Evolutionary conservation across 257 asterid genomes (phyloP).

Genomic region (Rauvolfia tetraphylla): DNA sequence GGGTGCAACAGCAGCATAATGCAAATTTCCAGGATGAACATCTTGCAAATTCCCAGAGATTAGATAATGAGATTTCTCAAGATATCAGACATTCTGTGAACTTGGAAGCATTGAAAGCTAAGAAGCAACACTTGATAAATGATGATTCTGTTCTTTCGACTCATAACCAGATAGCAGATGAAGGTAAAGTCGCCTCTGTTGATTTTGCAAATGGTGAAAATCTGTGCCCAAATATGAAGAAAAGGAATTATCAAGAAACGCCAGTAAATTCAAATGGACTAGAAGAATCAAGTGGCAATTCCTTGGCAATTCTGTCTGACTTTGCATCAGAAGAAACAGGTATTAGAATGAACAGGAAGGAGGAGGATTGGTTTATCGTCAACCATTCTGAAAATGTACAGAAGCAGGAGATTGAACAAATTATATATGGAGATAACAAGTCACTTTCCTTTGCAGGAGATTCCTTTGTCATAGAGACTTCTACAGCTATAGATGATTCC

Average conservation of each 20-base stretch:
- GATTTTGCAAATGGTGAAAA: conserved; percentile 53
- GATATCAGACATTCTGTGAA: conserved; percentile 22
- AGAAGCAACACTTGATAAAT: conserved; percentile 25
- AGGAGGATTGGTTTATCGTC: conserved; percentile 60
- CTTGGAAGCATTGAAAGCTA: conserved; percentile 41
- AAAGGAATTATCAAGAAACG: conserved; percentile 39
- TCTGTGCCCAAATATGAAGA: conserved; percentile 34
- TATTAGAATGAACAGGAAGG: conserved; percentile 38
- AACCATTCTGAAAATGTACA: conserved; percentile 37
- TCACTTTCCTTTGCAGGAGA: conserved; percentile 27
- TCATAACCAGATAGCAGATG: conserved; percentile 36
- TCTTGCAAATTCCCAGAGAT: conserved; percentile 27
- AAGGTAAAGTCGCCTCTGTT: conserved; percentile 23
- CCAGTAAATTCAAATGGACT: conserved; percentile 28
- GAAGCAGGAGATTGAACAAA: conserved; percentile 25
- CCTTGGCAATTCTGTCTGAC: conserved; percentile 32
- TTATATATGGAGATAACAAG: conserved; percentile 29
- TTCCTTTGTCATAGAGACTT: conserved; percentile 28
- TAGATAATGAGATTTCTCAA: conserved; percentile 29
- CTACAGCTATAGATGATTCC: conserved; percentile 58
- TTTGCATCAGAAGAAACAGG: conserved; percentile 48
- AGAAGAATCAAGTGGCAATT: conserved; percentile 30
- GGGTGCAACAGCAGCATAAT: conserved; percentile 17
- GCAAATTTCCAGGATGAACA: no score
- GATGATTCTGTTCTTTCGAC: conserved; percentile 55